Percentiles rank a stretch among this genome's conserved stretches.
These are phyloP conservation scores for Rhizophora mangle DNA, from an alignment of 345 rosid genomes.

Conservation along the genomic window DNA sequence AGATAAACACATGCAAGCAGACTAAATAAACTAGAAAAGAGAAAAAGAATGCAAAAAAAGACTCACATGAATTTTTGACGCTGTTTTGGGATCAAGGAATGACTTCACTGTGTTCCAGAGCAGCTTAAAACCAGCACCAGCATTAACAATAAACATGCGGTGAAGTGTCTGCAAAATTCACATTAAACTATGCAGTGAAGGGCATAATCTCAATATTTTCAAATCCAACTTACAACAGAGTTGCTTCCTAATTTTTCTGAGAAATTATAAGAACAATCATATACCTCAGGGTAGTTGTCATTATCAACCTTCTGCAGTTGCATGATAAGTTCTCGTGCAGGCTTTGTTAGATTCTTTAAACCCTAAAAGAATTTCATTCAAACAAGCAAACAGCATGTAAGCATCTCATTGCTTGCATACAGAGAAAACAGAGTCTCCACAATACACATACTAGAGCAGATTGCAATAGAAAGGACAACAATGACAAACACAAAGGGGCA, in stretches of 20 bases:
- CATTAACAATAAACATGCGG: slow-evolving; percentile 29
- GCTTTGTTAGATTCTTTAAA: slow-evolving; percentile 20
- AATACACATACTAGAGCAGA: background rate
- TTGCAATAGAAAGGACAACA: background rate
- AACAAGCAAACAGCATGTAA: background rate
- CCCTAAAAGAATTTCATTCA: slow-evolving; percentile 15
- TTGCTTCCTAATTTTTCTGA: background rate
- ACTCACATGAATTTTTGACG: slow-evolving; percentile 32
- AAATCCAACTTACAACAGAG: background rate
- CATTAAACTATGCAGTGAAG: background rate
- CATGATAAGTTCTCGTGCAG: slow-evolving; percentile 29
- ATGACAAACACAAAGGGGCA: background rate
- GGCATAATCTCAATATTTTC: background rate
- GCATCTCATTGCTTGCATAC: background rate
- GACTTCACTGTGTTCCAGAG: slow-evolving; percentile 31
- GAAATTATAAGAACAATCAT: background rate
- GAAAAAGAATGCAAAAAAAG: background rate
- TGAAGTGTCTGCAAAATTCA: slow-evolving; percentile 23
- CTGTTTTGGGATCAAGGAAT: slow-evolving; percentile 33
- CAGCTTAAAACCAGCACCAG: slow-evolving; percentile 30
- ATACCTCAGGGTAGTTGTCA: slow-evolving; percentile 36
- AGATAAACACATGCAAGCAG: background rate
- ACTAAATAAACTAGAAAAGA: background rate
- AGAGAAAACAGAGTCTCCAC: background rate
- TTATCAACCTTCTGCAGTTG: slow-evolving; percentile 31